Evolutionary conservation across 352 stramenopile species (phyloP).

Genomic region (Aphanomyces euteiches): DNA sequence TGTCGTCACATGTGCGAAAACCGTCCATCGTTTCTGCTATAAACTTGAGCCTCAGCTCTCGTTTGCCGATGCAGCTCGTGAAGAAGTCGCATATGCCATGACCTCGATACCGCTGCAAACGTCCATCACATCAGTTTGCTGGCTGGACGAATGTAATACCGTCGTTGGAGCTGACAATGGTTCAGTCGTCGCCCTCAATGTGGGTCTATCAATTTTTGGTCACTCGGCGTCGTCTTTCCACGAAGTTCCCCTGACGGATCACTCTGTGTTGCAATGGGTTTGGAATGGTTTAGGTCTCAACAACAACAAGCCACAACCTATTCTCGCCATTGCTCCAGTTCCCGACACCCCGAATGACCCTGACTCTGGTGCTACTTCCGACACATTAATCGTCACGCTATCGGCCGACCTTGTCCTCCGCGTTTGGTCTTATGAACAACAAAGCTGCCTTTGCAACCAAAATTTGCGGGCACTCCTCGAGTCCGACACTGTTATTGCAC

Average conservation of each 20-base stretch:
- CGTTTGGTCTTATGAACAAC: conserved; percentile 26
- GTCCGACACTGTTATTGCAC: neutral
- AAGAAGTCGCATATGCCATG: conserved; percentile 15
- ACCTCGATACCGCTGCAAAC: conserved; percentile 12
- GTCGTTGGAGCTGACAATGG: conserved; percentile 19
- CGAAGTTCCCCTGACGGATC: conserved; percentile 18
- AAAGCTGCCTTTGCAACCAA: conserved; percentile 21
- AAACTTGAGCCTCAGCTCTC: conserved; percentile 5
- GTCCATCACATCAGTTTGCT: conserved; percentile 15
- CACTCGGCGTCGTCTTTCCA: conserved; percentile 18
- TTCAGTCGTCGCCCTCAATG: conserved; percentile 14
- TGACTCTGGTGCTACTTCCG: neutral
- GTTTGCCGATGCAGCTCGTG: neutral
- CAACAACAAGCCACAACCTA: neutral
- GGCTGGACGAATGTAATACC: conserved; percentile 20
- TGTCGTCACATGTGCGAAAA: conserved; percentile 13
- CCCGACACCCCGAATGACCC: neutral
- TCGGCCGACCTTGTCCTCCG: conserved; percentile 20
- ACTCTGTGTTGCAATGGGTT: conserved; percentile 7
- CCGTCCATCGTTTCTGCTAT: conserved; percentile 22
- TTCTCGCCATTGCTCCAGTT: conserved; percentile 16
- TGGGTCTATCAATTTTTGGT: conserved; percentile 18
- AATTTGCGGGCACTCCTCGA: neutral
- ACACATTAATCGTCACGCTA: conserved; percentile 20
- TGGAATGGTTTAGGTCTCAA: conserved; percentile 8